Conservation (phyloP, 331 rosid genomes). For the Quercus lobata region DNA sequence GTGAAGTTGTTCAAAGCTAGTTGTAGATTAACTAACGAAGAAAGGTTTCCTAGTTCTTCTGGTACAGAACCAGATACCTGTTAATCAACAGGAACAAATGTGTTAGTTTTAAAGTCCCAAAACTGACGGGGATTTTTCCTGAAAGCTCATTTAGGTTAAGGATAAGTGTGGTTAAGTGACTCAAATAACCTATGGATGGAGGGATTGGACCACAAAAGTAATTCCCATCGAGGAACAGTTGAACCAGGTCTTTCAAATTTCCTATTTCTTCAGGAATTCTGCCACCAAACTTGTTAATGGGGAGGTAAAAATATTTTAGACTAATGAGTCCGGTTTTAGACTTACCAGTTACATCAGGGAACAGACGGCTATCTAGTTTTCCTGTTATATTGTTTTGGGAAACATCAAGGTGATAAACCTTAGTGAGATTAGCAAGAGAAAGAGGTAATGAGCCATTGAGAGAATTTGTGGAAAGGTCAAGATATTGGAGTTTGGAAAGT, state of each 20-base stretch:
- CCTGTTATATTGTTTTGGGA: too few species aligned
- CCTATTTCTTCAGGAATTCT: too few species aligned
- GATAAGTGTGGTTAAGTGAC: fast-evolving
- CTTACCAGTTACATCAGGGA: fast-evolving
- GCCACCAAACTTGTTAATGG: fast-evolving
- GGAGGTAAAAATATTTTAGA: fast-evolving
- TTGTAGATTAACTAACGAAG: too few species aligned
- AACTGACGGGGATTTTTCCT: fast-evolving
- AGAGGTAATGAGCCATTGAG: too few species aligned
- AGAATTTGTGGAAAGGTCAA: too few species aligned
- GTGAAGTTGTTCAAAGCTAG: fast-evolving
- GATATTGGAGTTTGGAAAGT: too few species aligned
- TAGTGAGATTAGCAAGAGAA: too few species aligned
- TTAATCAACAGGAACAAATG: fast-evolving
- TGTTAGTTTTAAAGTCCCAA: fast-evolving
- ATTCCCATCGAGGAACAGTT: fast-evolving
- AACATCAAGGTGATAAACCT: fast-evolving
- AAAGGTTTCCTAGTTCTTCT: fast-evolving
- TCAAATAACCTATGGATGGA: too few species aligned
- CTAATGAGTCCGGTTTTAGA: fast-evolving
- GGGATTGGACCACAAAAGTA: too few species aligned
- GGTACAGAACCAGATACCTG: too few species aligned
- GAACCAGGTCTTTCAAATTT: fast-evolving
- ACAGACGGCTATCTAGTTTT: fast-evolving
- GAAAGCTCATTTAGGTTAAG: fast-evolving